Conservation (phyloP, 2,329 filamentous ascomycete genomes). For the Torrubiella hemipterigena region DNA sequence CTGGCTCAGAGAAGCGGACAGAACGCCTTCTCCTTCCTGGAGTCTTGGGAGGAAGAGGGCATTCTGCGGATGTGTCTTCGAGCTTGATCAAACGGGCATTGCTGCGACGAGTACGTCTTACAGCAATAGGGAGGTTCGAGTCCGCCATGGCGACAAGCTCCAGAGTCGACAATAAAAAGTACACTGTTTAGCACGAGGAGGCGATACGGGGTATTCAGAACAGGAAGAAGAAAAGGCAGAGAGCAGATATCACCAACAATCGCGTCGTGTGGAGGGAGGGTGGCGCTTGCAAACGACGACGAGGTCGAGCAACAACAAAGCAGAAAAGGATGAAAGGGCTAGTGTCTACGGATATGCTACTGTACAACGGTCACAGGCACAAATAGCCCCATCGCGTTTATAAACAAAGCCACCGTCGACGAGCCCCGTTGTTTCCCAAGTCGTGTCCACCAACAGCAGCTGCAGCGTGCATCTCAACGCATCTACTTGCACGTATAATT, state of each 20-base stretch:
- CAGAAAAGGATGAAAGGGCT: no score
- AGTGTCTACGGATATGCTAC: no score
- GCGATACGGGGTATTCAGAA: background rate
- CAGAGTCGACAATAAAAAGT: slow-evolving; percentile 1
- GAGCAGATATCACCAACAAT: no score
- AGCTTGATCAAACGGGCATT: slow-evolving; percentile 18
- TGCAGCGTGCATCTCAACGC: no score
- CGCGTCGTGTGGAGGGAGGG: no score
- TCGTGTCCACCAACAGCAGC: background rate
- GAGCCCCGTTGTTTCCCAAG: background rate
- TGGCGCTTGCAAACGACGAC: no score
- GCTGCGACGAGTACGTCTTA: slow-evolving; percentile 40
- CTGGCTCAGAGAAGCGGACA: slow-evolving; percentile 50
- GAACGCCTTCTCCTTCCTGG: slow-evolving; percentile 27
- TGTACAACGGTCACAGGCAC: no score
- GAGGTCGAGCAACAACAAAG: no score
- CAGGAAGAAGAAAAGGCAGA: no score
- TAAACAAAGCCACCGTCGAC: background rate
- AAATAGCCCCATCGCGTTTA: background rate
- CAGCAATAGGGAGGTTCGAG: slow-evolving; percentile 38
- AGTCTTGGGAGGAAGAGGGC: slow-evolving; percentile 11
- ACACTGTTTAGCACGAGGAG: slow-evolving; percentile 1
- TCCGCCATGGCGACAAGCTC: slow-evolving; percentile 26
- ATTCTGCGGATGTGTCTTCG: slow-evolving; percentile 9
- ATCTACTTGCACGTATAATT: no score